These are phyloP conservation scores for Penicillium samsonianum DNA, from an alignment of 495 filamentous ascomycete genomes.

Conservation along the genomic window DNA sequence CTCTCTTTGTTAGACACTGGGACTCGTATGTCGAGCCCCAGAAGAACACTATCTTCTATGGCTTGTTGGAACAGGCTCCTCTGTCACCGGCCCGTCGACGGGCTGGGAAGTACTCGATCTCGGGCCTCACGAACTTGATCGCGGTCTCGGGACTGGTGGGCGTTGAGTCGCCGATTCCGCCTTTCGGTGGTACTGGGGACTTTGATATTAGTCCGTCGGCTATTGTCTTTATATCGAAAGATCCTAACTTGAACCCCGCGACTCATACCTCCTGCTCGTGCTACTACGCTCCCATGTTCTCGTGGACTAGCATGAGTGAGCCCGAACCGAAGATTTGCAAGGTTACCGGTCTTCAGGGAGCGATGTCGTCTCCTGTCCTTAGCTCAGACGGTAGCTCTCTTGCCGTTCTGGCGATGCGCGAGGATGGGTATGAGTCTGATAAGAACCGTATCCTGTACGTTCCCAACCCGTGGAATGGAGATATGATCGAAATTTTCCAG, in stretches of 20 bases:
- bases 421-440: constrained; percentile 87
- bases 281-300: constrained; percentile 63
- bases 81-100: constrained; percentile 37
- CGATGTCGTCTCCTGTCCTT: constrained; percentile 73
- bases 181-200: constrained; percentile 60
- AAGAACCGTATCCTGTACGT: constrained; percentile 76
- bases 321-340: constrained; percentile 40
- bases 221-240: constrained; percentile 83
- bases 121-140: constrained; percentile 51
- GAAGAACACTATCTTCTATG: constrained; percentile 72
- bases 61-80: constrained; percentile 55
- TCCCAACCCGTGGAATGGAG: constrained; percentile 56
- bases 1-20: constrained; percentile 64
- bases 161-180: constrained; percentile 57
- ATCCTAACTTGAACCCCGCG: constrained; percentile 75
- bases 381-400: constrained; percentile 71
- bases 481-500: constrained; percentile 60
- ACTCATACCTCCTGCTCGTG: constrained; percentile 73
- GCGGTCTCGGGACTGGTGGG: constrained; percentile 42
- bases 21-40: constrained; percentile 62
- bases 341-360: constrained; percentile 59
- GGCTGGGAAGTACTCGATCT: constrained; percentile 48
- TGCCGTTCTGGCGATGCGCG: constrained; percentile 78
- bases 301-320: constrained; percentile 54
- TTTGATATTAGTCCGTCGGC: constrained; percentile 58